A percentile compares a stretch with the other conserved stretches of the same genome.
These are phyloP conservation scores for Acanthamoeba sp. DNA, from an alignment of 208 protist species.

Conservation along the genomic window DNA sequence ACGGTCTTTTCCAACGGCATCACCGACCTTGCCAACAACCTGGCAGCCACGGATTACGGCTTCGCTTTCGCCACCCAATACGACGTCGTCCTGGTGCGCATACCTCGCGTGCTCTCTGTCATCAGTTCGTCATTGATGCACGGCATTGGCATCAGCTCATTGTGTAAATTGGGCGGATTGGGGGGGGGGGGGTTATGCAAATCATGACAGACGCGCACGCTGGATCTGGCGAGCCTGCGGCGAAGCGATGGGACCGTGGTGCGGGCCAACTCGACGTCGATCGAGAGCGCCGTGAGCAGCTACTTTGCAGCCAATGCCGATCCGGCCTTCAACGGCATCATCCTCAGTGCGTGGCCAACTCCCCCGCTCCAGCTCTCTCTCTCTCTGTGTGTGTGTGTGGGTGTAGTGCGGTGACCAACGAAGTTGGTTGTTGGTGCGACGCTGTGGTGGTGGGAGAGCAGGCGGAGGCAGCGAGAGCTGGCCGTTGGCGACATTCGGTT, in stretches of 20 bases:
- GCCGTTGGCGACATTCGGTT: neutral
- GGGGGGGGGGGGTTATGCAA: no score
- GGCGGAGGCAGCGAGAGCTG: neutral
- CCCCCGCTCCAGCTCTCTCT: no score
- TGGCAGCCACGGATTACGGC: neutral
- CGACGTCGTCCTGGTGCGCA: neutral
- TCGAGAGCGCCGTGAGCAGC: neutral
- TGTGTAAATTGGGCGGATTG: no score
- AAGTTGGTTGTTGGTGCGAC: no score
- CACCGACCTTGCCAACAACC: neutral
- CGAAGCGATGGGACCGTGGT: neutral
- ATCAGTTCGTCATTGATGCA: no score
- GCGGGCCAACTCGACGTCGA: neutral
- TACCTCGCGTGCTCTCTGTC: no score
- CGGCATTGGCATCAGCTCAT: no score
- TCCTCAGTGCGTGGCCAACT: neutral
- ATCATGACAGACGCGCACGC: neutral
- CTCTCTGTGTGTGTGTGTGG: no score
- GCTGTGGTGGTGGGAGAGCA: no score
- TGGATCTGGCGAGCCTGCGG: neutral
- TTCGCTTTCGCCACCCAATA: neutral
- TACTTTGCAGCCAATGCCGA: neutral
- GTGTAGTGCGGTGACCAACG: no score
- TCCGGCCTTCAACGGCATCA: neutral
- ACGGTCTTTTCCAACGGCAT: neutral